Percentiles rank a stretch among this genome's conserved stretches.
Conservation (phyloP, 352 stramenopile genomes). For the Pythium aristosporum region DNA sequence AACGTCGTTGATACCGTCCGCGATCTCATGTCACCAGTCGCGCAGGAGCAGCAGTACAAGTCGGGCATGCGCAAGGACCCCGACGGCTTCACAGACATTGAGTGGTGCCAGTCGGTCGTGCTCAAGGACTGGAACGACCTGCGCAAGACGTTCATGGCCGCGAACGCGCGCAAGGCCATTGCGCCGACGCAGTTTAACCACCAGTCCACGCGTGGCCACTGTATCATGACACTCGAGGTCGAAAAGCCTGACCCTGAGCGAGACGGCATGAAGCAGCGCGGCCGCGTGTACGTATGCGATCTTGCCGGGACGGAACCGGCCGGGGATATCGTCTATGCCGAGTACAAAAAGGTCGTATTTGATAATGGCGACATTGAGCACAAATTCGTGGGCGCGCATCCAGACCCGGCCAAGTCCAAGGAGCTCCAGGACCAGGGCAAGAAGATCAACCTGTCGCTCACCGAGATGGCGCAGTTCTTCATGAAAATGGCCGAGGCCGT, state of each 20-base stretch:
- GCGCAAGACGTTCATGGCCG: conserved; percentile 86
- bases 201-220: conserved; percentile 92
- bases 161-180: conserved; percentile 92
- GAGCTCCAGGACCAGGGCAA: conserved; percentile 94
- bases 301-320: conserved; percentile 92
- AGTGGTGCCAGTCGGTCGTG: conserved; percentile 92
- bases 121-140: conserved; percentile 95
- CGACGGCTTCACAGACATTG: conserved; percentile 95
- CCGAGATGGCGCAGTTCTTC: conserved; percentile 96
- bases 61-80: conserved; percentile 93
- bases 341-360: conserved; percentile 93
- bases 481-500: conserved; percentile 96
- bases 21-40: conserved; percentile 93
- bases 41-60: conserved; percentile 94
- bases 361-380: conserved; percentile 92
- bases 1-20: conserved; percentile 95
- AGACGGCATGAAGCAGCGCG: conserved; percentile 87
- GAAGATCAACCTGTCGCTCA: conserved; percentile 95
- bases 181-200: conserved; percentile 95
- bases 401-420: conserved; percentile 91
- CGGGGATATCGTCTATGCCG: conserved; percentile 92
- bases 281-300: conserved; percentile 93
- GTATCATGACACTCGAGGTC: conserved; percentile 95
- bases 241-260: conserved; percentile 91
- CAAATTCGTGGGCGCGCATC: conserved; percentile 89